A percentile compares a stretch with the other conserved stretches of the same genome.
These are phyloP conservation scores for Tubosaeta sp. DNA, from an alignment of 768 basidiomycete genomes.

Conservation along the genomic window DNA sequence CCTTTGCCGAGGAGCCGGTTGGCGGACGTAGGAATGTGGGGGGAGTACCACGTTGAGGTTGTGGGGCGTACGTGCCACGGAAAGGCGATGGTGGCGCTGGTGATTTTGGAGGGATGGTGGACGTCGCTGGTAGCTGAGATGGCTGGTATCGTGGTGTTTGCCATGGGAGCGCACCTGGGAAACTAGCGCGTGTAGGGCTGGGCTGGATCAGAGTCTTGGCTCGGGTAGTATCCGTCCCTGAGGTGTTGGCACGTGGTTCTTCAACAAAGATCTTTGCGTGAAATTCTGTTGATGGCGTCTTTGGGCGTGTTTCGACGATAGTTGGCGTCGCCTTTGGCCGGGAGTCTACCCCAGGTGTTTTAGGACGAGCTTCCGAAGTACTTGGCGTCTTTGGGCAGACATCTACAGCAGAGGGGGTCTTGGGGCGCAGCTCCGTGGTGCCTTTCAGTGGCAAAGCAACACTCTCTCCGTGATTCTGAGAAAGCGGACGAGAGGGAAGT, in stretches of 20 bases:
- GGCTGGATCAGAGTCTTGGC: conserved; percentile 17
- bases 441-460: conserved; percentile 10
- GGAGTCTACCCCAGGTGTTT: conserved; percentile 17
- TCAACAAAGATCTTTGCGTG: conserved; percentile 10
- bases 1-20: conserved; percentile 48
- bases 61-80: conserved; percentile 41
- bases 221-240: conserved; percentile 12
- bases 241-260: conserved; percentile 22
- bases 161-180: conserved; percentile 16
- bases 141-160: conserved; percentile 26
- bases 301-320: conserved; percentile 13
- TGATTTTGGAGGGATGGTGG: conserved; percentile 22
- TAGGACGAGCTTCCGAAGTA: conserved; percentile 16
- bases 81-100: conserved; percentile 35
- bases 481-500: conserved; percentile 10
- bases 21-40: conserved; percentile 53
- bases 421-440: conserved; percentile 19
- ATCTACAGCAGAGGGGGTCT: conserved; percentile 16
- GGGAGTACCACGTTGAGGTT: conserved; percentile 41
- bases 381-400: conserved; percentile 17
- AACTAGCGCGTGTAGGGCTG: conserved; percentile 14
- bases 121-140: conserved; percentile 30
- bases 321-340: conserved; percentile 9
- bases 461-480: conserved; percentile 20
- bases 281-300: conserved; percentile 15